Evolutionary conservation across 1,284 basidiomycete species (phyloP), one percentile per base, ranked within the genome.

Genomic region (Fomitopsis schrenkii): DNA sequence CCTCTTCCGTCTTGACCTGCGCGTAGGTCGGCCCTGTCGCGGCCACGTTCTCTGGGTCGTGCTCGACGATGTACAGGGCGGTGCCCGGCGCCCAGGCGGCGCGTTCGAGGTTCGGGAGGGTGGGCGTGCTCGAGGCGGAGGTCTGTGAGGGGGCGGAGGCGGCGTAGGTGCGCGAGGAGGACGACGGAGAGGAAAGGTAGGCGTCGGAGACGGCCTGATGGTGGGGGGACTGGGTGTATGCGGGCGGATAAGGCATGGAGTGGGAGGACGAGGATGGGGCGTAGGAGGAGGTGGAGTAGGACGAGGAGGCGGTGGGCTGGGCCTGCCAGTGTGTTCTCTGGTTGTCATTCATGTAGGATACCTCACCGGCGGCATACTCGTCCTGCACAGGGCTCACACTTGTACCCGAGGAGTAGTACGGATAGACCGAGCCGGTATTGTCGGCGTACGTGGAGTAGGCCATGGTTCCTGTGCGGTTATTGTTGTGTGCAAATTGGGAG

Each of bases 1-100:
- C 57, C 36, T 67, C 66, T 53, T 70, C 67, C 38, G 65, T 61
- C 60, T 68, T 67, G 61, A 66, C 64, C 3, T 59, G 59, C 40
- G 52, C 5, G 59, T 57, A 12, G 54, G 45, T 19, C 40, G 38
- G 38, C 38, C 8, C 38, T 4, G 12, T 8, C 6, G 38, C 8
- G 38, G 38, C 2, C 38, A 2, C 12, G 12, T 1, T 15, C 38
- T 38, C 40, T 5, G 41, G 48, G 36, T 30, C 56, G 41, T 46
- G 62, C 17, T 62, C 61, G 30, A 59, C 44, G 26, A 61, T 59
- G 33, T 64, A 63, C 62, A 65, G 67, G 4, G 57, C 59, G 28
- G 40, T 48, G 35, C 33, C 33, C 33, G 52, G 35, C 14, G 59
- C 53, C 66, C 68, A 67, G 54, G 62, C 59, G 19, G 60, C 63